Conservation (phyloP, 495 filamentous ascomycete species). For the Tuber umbilicatum region DNA sequence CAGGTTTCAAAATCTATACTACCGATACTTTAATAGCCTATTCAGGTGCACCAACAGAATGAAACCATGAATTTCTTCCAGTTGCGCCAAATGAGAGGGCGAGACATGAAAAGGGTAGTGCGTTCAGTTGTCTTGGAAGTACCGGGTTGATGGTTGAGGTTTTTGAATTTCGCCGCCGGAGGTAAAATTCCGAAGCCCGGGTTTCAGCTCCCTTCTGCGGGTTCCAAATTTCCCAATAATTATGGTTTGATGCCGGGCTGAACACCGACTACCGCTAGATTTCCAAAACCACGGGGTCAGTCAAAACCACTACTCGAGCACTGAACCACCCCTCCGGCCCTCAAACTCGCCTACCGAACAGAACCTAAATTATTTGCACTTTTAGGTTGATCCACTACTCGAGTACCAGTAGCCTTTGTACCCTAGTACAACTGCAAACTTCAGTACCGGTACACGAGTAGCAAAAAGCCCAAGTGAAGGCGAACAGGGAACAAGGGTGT, state of each 20-base stretch:
- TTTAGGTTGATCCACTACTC: not conserved
- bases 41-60: not conserved
- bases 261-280: not conserved
- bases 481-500: not conserved
- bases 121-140: not conserved
- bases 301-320: not conserved
- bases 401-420: not conserved
- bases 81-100: not conserved
- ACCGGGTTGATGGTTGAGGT: not conserved
- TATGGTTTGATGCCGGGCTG: too few species aligned
- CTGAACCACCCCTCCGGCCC: not conserved
- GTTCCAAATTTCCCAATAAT: not conserved
- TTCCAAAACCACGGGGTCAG: not conserved
- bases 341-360: not conserved
- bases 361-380: not conserved
- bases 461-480: not conserved
- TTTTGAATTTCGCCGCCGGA: not conserved
- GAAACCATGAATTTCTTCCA: not conserved
- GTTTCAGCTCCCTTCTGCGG: not conserved
- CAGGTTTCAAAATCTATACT: not conserved
- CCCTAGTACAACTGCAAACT: too few species aligned
- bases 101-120: not conserved
- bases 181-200: not conserved
- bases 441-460: too few species aligned
- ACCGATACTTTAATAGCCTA: not conserved